Percentiles rank a stretch among this genome's conserved stretches.
Conservation (phyloP, 1,284 basidiomycete species). For the Leccinum huronense region DNA sequence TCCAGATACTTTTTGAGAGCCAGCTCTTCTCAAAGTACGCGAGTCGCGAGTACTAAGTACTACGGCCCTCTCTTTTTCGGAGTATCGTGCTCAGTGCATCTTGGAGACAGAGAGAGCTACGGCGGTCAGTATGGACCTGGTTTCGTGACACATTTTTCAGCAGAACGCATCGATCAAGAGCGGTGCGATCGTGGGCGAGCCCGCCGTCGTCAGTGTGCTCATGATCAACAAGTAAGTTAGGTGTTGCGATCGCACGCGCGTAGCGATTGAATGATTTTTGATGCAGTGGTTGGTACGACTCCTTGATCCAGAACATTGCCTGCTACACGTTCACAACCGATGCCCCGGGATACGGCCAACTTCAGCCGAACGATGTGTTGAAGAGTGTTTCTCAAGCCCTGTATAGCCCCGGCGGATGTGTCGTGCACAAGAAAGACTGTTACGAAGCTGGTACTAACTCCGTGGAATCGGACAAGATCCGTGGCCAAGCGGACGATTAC, state of each 20-base stretch:
- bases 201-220: conserved; percentile 45
- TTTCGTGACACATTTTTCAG: conserved; percentile 63
- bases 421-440: conserved; percentile 51
- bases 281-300: conserved; percentile 60
- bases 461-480: conserved; percentile 46
- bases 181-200: conserved; percentile 45
- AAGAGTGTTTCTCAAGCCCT: conserved; percentile 47
- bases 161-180: conserved; percentile 57
- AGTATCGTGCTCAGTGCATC: conserved; percentile 30
- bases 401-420: conserved; percentile 50
- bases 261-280: conserved; percentile 2
- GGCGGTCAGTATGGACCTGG: conserved; percentile 68
- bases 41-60: conserved; percentile 49
- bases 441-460: conserved; percentile 48
- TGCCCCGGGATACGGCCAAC: conserved; percentile 64
- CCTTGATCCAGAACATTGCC: conserved; percentile 58
- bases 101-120: conserved; percentile 61
- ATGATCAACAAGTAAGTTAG: conserved; percentile 51
- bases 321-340: conserved; percentile 59
- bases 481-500: conserved; percentile 50
- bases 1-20: conserved; percentile 70
- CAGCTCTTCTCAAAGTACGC: conserved; percentile 55
- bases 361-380: conserved; percentile 49
- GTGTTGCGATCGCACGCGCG: background rate
- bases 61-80: background rate